Percentiles rank a stretch among this genome's conserved stretches.
phyloP scores from a whole-genome alignment of 306 rosid genomes.

The Dryas alaskensis region DNA sequence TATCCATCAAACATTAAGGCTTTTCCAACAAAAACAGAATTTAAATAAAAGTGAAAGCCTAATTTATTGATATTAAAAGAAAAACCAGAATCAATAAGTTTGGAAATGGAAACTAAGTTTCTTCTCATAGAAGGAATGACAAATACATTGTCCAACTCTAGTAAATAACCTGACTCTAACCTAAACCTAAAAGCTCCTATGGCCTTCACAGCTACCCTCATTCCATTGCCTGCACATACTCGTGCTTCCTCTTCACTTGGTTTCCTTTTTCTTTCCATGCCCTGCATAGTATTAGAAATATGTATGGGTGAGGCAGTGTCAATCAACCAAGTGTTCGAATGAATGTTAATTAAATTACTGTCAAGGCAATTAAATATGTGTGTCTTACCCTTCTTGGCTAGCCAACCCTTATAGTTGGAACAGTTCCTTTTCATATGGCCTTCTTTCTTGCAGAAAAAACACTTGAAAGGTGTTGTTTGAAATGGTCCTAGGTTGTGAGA shows the following conservation, averaged over 20 bases:
- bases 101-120: not conserved
- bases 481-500: too few species aligned
- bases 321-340: not conserved
- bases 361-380: too few species aligned
- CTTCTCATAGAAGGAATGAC: not conserved
- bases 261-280: too few species aligned
- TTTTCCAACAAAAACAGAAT: too few species aligned
- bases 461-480: not conserved
- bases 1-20: too few species aligned
- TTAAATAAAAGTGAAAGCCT: too few species aligned
- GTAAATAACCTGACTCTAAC: not conserved
- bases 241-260: not conserved
- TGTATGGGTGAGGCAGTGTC: not conserved
- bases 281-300: not conserved
- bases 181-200: not conserved
- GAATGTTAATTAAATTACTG: too few species aligned
- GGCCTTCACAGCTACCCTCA: not conserved
- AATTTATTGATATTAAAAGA: too few species aligned
- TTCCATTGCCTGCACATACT: not conserved
- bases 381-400: constrained; percentile 8
- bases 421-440: constrained; percentile 7
- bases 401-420: not conserved
- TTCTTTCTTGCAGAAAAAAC: constrained; percentile 2
- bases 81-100: too few species aligned
- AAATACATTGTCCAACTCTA: not conserved